These are phyloP conservation scores for Microbotryum saponariae DNA, from an alignment of 1,284 basidiomycete species.

Conservation along the genomic window DNA sequence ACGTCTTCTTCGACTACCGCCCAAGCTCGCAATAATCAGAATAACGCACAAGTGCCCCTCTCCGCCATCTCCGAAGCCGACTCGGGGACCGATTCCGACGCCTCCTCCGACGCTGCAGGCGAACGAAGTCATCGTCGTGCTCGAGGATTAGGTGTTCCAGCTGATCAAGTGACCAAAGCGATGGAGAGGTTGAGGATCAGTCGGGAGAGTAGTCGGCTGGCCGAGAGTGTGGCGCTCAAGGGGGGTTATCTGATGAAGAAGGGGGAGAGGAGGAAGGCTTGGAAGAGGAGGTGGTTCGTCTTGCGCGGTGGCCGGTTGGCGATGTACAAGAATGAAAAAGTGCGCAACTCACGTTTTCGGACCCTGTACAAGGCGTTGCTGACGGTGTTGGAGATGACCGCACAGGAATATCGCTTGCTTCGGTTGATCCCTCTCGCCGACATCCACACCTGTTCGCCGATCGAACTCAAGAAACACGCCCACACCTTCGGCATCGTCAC, in stretches of 20 bases:
- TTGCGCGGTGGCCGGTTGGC: constrained; percentile 82
- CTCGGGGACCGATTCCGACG: constrained; percentile 25
- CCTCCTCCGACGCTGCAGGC: constrained; percentile 11
- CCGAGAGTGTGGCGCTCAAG: constrained; percentile 66
- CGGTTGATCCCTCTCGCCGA: constrained; percentile 80
- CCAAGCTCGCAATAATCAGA: constrained; percentile 7
- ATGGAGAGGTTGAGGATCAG: constrained; percentile 7
- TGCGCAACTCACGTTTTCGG: constrained; percentile 25
- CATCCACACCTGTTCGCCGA: constrained; percentile 81
- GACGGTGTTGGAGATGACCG: constrained; percentile 38
- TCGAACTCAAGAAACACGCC: constrained; percentile 79
- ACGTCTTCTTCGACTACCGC: neutral
- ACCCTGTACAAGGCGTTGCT: neutral
- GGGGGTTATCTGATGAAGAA: constrained; percentile 91
- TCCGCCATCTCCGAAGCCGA: constrained; percentile 29
- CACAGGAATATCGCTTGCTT: constrained; percentile 75
- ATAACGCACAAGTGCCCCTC: constrained; percentile 8
- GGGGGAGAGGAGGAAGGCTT: constrained; percentile 92
- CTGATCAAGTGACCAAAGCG: constrained; percentile 1
- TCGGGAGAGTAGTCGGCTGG: constrained; percentile 38
- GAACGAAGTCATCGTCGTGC: neutral
- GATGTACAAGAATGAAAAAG: constrained; percentile 86
- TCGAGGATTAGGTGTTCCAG: neutral
- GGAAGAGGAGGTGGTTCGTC: constrained; percentile 99
- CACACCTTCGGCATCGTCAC: constrained; percentile 91